Evolutionary conservation across 805 yeast species (phyloP).

Genomic region (Candida succiphila): DNA sequence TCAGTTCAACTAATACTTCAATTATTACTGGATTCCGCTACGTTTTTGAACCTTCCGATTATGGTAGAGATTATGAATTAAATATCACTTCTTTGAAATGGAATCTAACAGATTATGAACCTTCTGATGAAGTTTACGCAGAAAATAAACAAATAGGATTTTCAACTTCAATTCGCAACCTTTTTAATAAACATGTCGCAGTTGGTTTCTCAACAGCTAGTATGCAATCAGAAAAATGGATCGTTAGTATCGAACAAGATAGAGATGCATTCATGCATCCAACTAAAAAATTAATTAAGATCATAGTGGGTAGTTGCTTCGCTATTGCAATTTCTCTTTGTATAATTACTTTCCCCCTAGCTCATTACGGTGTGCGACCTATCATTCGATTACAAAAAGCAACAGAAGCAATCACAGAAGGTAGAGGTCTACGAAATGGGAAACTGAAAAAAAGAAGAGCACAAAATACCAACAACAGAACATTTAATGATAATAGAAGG

Average conservation of each 20-base stretch:
- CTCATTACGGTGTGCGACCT: slow-evolving; percentile 79
- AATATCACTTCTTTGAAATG: slow-evolving; percentile 1
- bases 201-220: slow-evolving; percentile 44
- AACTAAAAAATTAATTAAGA: slow-evolving; percentile 45
- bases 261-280: slow-evolving; percentile 53
- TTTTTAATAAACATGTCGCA: slow-evolving; percentile 33
- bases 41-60: slow-evolving; percentile 29
- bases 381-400: slow-evolving; percentile 72
- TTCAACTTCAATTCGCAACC: slow-evolving; percentile 24
- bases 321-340: slow-evolving; percentile 72
- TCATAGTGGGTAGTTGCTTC: slow-evolving; percentile 69
- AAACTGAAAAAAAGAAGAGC: slow-evolving; percentile 8
- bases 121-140: slow-evolving; percentile 13
- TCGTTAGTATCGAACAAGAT: slow-evolving; percentile 61
- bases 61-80: neutral
- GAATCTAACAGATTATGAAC: slow-evolving; percentile 9
- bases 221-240: slow-evolving; percentile 47
- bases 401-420: slow-evolving; percentile 57
- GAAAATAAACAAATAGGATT: slow-evolving; percentile 28
- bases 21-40: slow-evolving; percentile 26
- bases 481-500: neutral
- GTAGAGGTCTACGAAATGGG: slow-evolving; percentile 21
- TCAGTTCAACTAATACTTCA: slow-evolving; percentile 11
- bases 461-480: too few species aligned
- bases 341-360: slow-evolving; percentile 68